Conservation (phyloP, 805 yeast genomes). For the Candida methanosorbosa region DNA sequence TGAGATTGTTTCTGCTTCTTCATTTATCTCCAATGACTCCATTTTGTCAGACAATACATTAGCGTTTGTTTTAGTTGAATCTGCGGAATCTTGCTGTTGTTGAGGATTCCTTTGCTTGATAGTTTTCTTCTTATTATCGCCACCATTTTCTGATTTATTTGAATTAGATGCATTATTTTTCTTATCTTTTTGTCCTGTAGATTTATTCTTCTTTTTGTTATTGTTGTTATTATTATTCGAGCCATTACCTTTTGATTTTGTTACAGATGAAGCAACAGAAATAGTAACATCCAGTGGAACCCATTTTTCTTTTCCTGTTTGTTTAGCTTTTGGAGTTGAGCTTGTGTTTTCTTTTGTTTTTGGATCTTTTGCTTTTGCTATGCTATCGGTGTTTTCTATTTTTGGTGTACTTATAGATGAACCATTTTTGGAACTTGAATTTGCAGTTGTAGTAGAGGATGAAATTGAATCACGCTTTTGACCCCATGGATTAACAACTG, state of each 20-base stretch:
- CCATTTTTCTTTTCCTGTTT: conserved; percentile 16
- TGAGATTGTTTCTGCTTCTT: too few species aligned
- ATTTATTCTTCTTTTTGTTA: background rate
- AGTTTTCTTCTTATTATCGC: too few species aligned
- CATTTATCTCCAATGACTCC: too few species aligned
- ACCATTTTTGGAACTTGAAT: background rate
- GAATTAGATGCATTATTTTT: background rate
- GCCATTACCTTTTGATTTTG: background rate
- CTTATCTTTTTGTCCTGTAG: background rate
- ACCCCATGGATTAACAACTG: conserved; percentile 21
- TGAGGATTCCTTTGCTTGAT: too few species aligned
- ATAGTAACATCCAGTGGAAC: conserved; percentile 16
- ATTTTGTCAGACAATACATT: too few species aligned
- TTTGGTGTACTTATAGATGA: background rate
- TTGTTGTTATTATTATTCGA: conserved; percentile 1
- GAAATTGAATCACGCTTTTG: background rate
- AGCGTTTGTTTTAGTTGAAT: too few species aligned
- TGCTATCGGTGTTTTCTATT: background rate
- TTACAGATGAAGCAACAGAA: conserved; percentile 9
- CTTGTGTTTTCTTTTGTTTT: background rate
- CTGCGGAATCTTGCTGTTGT: too few species aligned
- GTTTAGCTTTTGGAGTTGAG: conserved; percentile 7
- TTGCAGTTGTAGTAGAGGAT: conserved; percentile 1
- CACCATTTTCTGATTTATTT: too few species aligned
- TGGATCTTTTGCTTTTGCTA: background rate